Evolutionary conservation across 352 stramenopile genomes (phyloP).

Genomic region (Thraustotheca clavata): DNA sequence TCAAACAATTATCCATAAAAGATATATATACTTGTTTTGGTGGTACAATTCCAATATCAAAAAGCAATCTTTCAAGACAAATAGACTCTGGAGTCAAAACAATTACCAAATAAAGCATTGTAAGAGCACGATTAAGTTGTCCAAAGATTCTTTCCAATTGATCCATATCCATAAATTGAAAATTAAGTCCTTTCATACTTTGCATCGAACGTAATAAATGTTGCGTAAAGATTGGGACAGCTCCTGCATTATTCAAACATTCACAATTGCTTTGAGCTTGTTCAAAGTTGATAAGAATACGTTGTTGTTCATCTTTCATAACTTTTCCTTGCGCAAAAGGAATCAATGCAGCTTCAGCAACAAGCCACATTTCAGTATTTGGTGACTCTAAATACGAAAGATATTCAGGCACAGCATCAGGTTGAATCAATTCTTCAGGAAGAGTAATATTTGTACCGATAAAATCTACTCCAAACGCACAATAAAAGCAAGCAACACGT

Average conservation of each 20-base stretch:
- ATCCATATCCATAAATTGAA: slow-evolving; percentile 62
- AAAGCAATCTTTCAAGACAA: slow-evolving; percentile 61
- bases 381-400: slow-evolving; percentile 9
- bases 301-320: slow-evolving; percentile 2
- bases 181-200: slow-evolving; percentile 57
- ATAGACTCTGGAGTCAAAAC: slow-evolving; percentile 59
- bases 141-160: slow-evolving; percentile 49
- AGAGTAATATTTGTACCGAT: background rate
- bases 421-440: slow-evolving; percentile 7
- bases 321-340: slow-evolving; percentile 14
- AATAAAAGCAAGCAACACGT: slow-evolving; percentile 18
- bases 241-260: slow-evolving; percentile 60
- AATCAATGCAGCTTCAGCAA: background rate
- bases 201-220: slow-evolving; percentile 56
- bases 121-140: slow-evolving; percentile 68
- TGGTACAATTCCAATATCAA: slow-evolving; percentile 44
- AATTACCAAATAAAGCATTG: slow-evolving; percentile 68
- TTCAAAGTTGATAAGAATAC: slow-evolving; percentile 29
- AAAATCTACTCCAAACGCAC: slow-evolving; percentile 16
- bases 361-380: slow-evolving; percentile 10
- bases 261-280: slow-evolving; percentile 53
- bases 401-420: slow-evolving; percentile 15
- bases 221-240: slow-evolving; percentile 51
- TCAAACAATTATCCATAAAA: too few species aligned
- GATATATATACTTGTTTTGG: slow-evolving; percentile 25